Evolutionary conservation across 768 basidiomycete genomes (phyloP).

Genomic region (Heimioporus sp.): DNA sequence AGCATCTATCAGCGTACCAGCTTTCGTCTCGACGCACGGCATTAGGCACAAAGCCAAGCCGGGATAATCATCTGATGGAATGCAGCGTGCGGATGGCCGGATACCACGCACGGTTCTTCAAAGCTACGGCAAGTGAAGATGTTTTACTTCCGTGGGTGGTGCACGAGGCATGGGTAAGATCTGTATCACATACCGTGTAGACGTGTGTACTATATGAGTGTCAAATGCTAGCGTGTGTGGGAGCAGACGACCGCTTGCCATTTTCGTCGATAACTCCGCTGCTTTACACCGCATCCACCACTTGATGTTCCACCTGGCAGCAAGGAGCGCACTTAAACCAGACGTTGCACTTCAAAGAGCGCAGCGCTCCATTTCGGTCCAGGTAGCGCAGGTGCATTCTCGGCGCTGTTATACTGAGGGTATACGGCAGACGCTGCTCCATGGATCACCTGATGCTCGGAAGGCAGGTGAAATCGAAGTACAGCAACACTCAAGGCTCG

Average conservation of each 20-base stretch:
- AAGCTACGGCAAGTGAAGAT: conserved; percentile 24
- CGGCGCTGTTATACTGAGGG: conserved; percentile 28
- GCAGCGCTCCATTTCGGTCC: conserved; percentile 58
- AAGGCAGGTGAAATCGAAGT: conserved; percentile 72
- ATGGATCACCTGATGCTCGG: conserved; percentile 92
- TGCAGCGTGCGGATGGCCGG: conserved; percentile 23
- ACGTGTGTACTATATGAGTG: not conserved
- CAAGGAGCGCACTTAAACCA: conserved; percentile 13
- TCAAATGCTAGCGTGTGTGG: not conserved
- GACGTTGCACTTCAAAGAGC: conserved; percentile 20
- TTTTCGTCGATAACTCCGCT: conserved; percentile 20
- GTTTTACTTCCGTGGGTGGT: conserved; percentile 35
- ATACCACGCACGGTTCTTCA: conserved; percentile 27
- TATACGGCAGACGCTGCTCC: conserved; percentile 68
- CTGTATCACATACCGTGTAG: conserved; percentile 9
- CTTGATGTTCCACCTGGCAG: conserved; percentile 23
- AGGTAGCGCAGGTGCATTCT: conserved; percentile 41
- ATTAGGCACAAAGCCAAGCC: not conserved
- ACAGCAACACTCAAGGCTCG: conserved; percentile 81
- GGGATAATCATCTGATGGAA: conserved; percentile 16
- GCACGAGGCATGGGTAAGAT: conserved; percentile 41
- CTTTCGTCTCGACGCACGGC: conserved; percentile 6
- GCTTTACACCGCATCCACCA: conserved; percentile 3
- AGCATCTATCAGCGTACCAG: conserved; percentile 18
- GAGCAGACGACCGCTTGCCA: not conserved